Percentiles rank a stretch among this genome's conserved stretches.
Evolutionary conservation across 1,284 basidiomycete genomes (phyloP).

Genomic region (Limonomyces culmigenus): DNA sequence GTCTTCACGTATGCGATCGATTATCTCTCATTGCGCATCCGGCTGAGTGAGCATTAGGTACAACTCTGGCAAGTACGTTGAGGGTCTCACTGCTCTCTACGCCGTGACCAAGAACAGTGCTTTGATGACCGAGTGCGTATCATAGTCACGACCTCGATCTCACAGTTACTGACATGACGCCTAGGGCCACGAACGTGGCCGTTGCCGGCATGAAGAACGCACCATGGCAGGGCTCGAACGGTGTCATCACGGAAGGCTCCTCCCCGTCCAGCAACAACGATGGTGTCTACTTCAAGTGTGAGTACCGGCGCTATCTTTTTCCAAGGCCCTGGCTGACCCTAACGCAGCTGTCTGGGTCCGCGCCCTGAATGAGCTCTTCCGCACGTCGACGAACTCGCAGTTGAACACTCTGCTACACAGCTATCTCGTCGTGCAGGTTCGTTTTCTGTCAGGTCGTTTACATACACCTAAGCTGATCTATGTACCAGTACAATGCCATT

Average conservation of each 20-base stretch:
- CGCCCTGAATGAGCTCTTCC: conserved; percentile 26
- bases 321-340: not conserved
- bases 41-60: conserved; percentile 24
- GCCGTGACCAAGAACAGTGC: conserved; percentile 21
- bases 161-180: conserved; percentile 1
- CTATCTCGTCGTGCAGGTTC: conserved; percentile 31
- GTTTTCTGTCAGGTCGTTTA: conserved; percentile 4
- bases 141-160: no score
- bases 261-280: conserved; percentile 22
- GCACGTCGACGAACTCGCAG: conserved; percentile 18
- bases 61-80: conserved; percentile 32
- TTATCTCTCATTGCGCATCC: no score
- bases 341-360: conserved; percentile 25
- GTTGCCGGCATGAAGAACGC: conserved; percentile 22
- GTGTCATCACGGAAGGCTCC: conserved; percentile 31
- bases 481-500: conserved; percentile 25
- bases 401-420: conserved; percentile 24
- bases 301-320: not conserved
- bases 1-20: no score
- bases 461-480: no score
- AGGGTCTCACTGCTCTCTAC: conserved; percentile 26
- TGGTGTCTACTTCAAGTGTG: conserved; percentile 31
- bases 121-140: conserved; percentile 23
- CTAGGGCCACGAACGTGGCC: conserved; percentile 21
- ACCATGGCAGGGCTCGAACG: conserved; percentile 26